Evolutionary conservation across 2,329 filamentous ascomycete genomes (phyloP).

Genomic region (Shiraia bambusicola): DNA sequence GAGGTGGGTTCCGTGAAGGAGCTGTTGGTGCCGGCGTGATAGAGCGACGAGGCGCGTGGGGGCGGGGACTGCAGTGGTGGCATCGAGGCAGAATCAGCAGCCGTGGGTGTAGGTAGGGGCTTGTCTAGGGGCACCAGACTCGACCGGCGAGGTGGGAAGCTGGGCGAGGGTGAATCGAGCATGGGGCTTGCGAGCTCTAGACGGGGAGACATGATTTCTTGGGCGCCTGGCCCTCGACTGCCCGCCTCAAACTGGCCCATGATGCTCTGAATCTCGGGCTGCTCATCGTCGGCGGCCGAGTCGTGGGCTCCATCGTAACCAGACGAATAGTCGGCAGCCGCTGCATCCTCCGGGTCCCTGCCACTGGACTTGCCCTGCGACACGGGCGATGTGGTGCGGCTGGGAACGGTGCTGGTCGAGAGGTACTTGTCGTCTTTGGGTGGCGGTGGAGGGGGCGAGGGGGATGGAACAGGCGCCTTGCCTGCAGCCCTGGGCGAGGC

Average conservation of each 20-base stretch:
- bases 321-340: constrained; percentile 53
- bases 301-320: constrained; percentile 35
- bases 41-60: constrained; percentile 38
- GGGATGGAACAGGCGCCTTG: constrained; percentile 35
- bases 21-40: constrained; percentile 47
- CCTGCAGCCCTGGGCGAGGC: constrained; percentile 25
- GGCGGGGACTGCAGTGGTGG: constrained; percentile 35
- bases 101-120: constrained; percentile 32
- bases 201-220: constrained; percentile 90
- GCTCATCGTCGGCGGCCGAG: constrained; percentile 59
- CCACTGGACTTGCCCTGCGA: constrained; percentile 42
- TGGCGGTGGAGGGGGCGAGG: constrained; percentile 51
- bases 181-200: constrained; percentile 80
- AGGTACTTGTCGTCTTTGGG: constrained; percentile 56
- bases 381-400: constrained; percentile 37
- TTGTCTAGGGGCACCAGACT: constrained; percentile 73
- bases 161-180: constrained; percentile 60
- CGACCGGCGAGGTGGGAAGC: constrained; percentile 80
- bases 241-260: constrained; percentile 92
- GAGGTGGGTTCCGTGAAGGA: constrained; percentile 37
- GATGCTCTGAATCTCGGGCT: constrained; percentile 90
- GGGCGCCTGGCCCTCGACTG: constrained; percentile 67
- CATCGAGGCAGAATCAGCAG: constrained; percentile 23
- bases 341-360: constrained; percentile 42
- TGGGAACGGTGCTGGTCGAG: constrained; percentile 45